Evolutionary conservation across 2,329 filamentous ascomycete genomes (phyloP), one percentile per base, ranked within the genome.

Genomic region (Macrophomina tecta): DNA sequence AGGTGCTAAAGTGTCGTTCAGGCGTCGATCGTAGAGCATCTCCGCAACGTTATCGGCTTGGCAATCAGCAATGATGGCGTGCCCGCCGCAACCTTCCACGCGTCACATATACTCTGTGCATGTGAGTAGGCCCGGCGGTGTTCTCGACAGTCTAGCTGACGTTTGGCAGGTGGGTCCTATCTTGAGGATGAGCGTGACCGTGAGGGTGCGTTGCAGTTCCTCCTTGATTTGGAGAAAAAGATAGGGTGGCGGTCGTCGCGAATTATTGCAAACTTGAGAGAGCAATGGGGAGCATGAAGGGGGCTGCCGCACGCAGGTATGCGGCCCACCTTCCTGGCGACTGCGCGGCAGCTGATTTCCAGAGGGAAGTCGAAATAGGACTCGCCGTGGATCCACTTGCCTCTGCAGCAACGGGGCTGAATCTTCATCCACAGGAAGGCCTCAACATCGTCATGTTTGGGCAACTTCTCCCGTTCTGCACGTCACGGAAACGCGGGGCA

Each of bases 241-340:
- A 61, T 66, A 14, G 53, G 53, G 5, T 66, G 64, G 64, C 64
- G 64, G 34, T 42, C 64, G 7, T 56, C 36, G 64, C 53, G 64
- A n/a, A 60, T 66, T 6, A 52, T 66, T 48, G 34, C 32, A 28
- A 42, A 16, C 16, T 58, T 66, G 64, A 66, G 45, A 40, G 53
- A 66, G 45, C 45, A 49, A 14, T 66, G 64, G 64, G 55, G 34
- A 38, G 34, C 42, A 9, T 65, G 45, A 51, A 64, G 56, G 42
- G 56, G 30, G 7, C 9, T 61, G 32, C 56, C 56, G 40, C 23
- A 60, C 42, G 56, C 28, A 60, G 40, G 7, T 1, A 18, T 46
- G 40, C 56, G 23, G 28, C 16, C 40, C 55, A 14, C 32, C 28
- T 32, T 28, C 1, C 18, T 14, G 8, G 4, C 14, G 8, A n/a